phyloP scores from a whole-genome alignment of 2,329 filamentous ascomycete genomes.

The Fusarium chlamydosporum region DNA sequence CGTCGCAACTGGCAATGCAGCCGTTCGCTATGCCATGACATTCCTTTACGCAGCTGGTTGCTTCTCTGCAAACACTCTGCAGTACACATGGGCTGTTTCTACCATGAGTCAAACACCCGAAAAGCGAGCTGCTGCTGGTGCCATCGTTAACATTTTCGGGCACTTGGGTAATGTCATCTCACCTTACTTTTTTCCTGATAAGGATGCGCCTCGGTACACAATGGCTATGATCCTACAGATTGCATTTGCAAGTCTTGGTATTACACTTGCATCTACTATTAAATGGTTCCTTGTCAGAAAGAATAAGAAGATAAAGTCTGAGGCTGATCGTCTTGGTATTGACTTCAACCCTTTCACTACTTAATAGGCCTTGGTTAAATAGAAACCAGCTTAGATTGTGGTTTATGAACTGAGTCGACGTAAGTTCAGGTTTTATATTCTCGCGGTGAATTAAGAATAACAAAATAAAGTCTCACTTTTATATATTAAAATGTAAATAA shows the following conservation, averaged over 20 bases:
- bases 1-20: slow-evolving; percentile 63
- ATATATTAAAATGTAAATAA: too few species aligned
- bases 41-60: slow-evolving; percentile 45
- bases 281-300: slow-evolving; percentile 40
- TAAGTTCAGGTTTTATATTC: neutral
- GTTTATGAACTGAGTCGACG: neutral
- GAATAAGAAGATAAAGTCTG: slow-evolving; percentile 40
- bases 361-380: neutral
- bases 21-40: slow-evolving; percentile 44
- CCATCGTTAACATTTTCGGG: slow-evolving; percentile 56
- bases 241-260: slow-evolving; percentile 34
- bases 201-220: slow-evolving; percentile 50
- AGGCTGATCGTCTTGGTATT: slow-evolving; percentile 32
- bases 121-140: slow-evolving; percentile 55
- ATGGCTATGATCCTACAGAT: slow-evolving; percentile 50
- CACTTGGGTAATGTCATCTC: slow-evolving; percentile 59
- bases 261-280: slow-evolving; percentile 11
- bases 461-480: too few species aligned
- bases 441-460: neutral
- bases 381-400: neutral
- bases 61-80: slow-evolving; percentile 53
- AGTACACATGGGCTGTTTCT: slow-evolving; percentile 55
- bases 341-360: slow-evolving; percentile 40
- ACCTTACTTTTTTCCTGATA: slow-evolving; percentile 57
- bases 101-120: slow-evolving; percentile 56